Percentiles rank a stretch among this genome's conserved stretches.
These are phyloP conservation scores for Paxillus involutus DNA, from an alignment of 768 basidiomycete species.

Conservation along the genomic window DNA sequence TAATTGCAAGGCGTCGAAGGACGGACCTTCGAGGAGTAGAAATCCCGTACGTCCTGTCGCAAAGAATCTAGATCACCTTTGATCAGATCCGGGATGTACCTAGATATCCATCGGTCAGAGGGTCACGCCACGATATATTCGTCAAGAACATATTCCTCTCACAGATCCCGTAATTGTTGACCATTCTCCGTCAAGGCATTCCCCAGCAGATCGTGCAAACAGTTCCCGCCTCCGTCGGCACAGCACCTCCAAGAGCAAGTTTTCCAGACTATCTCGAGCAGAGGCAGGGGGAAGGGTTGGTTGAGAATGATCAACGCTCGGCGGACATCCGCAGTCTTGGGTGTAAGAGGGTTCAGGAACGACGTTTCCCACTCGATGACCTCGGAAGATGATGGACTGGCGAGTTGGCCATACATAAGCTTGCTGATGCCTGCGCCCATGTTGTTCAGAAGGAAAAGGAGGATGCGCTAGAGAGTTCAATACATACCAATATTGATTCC, in stretches of 20 bases:
- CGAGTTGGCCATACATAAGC: not conserved
- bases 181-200: conserved; percentile 1
- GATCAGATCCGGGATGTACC: conserved; percentile 81
- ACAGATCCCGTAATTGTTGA: conserved; percentile 14
- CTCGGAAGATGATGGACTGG: not conserved
- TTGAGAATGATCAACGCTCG: conserved; percentile 86
- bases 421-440: conserved; percentile 5
- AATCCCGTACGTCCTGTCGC: conserved; percentile 66
- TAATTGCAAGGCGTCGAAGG: not conserved
- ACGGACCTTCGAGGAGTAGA: conserved; percentile 62
- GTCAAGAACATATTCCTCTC: not conserved
- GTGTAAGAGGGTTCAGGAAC: conserved; percentile 22
- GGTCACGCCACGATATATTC: not conserved
- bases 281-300: conserved; percentile 69
- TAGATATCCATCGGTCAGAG: conserved; percentile 24
- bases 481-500: too few relatives aligned
- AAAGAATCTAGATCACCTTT: conserved; percentile 95
- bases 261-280: conserved; percentile 65
- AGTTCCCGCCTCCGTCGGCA: conserved; percentile 89
- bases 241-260: conserved; percentile 57
- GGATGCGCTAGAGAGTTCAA: too few relatives aligned
- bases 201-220: conserved; percentile 59
- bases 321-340: not conserved
- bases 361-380: conserved; percentile 23
- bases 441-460: not conserved